These are phyloP conservation scores for Pittosporum tobira DNA, from an alignment of 129 eudicot species.

Conservation along the genomic window DNA sequence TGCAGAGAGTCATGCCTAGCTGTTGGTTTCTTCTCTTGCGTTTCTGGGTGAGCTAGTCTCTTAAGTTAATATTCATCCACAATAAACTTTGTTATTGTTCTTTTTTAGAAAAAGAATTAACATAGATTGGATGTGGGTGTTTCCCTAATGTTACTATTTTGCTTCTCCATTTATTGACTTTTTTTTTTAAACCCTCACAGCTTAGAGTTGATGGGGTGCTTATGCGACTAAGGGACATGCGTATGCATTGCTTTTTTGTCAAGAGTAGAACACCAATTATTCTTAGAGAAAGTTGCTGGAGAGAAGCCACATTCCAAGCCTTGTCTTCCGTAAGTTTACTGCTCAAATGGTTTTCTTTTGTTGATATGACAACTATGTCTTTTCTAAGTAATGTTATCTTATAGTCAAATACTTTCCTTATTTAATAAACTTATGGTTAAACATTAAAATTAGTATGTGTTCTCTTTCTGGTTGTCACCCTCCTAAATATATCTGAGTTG, in stretches of 20 bases:
- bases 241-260: slow-evolving; percentile 62
- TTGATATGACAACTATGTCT: too few species aligned
- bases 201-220: slow-evolving; percentile 98
- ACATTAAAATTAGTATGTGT: too few species aligned
- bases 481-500: not conserved
- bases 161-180: slow-evolving; percentile 7
- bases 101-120: not conserved
- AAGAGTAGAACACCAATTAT: slow-evolving; percentile 41
- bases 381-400: not conserved
- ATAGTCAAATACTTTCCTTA: too few species aligned
- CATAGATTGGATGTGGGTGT: not conserved
- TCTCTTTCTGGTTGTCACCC: too few species aligned
- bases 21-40: slow-evolving; percentile 96
- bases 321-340: slow-evolving; percentile 61
- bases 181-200: slow-evolving; percentile 44
- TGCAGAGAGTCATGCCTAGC: slow-evolving; percentile 98
- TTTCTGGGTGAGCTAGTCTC: slow-evolving; percentile 74
- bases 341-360: not conserved
- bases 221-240: slow-evolving; percentile 94
- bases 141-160: not conserved
- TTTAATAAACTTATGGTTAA: too few species aligned
- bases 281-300: slow-evolving; percentile 91
- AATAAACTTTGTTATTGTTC: not conserved
- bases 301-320: slow-evolving; percentile 71
- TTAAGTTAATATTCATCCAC: not conserved